These are phyloP conservation scores for Trichoderma sp. DNA, from an alignment of 2,329 filamentous ascomycete genomes.

Conservation along the genomic window DNA sequence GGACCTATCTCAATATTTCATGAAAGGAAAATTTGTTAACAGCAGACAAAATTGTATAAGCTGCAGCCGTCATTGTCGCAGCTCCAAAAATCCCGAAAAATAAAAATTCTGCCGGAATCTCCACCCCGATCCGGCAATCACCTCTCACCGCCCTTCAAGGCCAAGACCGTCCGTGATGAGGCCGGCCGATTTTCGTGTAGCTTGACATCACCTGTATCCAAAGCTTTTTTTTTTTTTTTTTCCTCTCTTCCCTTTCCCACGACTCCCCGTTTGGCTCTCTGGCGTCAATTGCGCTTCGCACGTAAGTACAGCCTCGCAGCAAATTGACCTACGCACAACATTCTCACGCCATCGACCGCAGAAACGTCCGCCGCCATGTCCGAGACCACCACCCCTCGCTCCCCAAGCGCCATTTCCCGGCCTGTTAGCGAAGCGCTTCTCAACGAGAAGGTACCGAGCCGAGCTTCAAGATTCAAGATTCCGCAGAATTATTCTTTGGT, in stretches of 20 bases:
- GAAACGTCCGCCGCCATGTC: conserved; percentile 49
- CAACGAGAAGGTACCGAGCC: conserved; percentile 86
- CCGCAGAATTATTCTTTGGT: conserved; percentile 23
- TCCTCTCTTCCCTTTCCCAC: conserved; percentile 27
- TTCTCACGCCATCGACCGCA: conserved; percentile 1
- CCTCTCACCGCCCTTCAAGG: conserved; percentile 49
- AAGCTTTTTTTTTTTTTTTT: conserved; percentile 34
- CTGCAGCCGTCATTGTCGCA: background rate
- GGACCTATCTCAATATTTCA: background rate
- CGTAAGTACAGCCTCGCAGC: background rate
- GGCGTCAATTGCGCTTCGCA: conserved; percentile 29
- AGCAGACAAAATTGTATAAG: conserved; percentile 4
- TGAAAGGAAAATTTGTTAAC: conserved; percentile 2
- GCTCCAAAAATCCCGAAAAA: conserved; percentile 45
- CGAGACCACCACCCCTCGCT: conserved; percentile 52
- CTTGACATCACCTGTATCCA: conserved; percentile 39
- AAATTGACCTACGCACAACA: background rate
- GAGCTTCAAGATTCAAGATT: background rate
- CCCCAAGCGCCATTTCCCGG: conserved; percentile 68
- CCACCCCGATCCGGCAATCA: conserved; percentile 30
- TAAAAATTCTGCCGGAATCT: conserved; percentile 47
- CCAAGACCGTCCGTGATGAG: conserved; percentile 35
- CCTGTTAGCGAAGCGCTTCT: conserved; percentile 97
- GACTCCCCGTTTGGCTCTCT: conserved; percentile 29
- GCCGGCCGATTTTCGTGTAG: conserved; percentile 43